A percentile compares a stretch with the other conserved stretches of the same genome.
These are phyloP conservation scores for Balakata baccata DNA, from an alignment of 345 rosid genomes.

Conservation along the genomic window DNA sequence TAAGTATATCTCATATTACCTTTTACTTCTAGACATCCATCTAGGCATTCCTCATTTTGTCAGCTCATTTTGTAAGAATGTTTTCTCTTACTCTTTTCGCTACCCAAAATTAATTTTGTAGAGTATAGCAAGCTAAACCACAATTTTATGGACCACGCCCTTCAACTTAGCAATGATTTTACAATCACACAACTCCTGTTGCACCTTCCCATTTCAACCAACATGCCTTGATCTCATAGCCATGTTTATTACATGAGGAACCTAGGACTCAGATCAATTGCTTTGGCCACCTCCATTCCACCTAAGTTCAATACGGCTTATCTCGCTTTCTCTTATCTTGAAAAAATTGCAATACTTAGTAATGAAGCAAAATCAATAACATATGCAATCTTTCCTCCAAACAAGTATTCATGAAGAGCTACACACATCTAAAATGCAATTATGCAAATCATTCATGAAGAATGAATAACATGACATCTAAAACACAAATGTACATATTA, in stretches of 20 bases:
- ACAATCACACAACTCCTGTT: neutral
- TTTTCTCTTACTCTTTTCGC: neutral
- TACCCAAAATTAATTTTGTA: neutral
- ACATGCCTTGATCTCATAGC: neutral
- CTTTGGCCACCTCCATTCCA: neutral
- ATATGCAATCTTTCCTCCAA: neutral
- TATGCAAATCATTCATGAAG: neutral
- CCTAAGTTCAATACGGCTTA: neutral
- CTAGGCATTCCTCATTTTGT: neutral
- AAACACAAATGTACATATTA: neutral
- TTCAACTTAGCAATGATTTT: constrained; percentile 1
- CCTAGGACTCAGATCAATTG: neutral
- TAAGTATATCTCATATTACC: neutral
- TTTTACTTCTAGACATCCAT: too few species aligned
- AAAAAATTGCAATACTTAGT: neutral
- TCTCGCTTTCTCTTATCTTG: neutral
- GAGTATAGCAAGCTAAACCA: neutral
- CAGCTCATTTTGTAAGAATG: neutral
- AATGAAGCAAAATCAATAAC: neutral
- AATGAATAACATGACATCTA: neutral
- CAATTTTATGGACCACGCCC: neutral
- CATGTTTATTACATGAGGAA: neutral
- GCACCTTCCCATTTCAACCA: neutral
- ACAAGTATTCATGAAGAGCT: neutral
- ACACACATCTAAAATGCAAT: neutral